These are phyloP conservation scores for Aspergillus costaricaensis DNA, from an alignment of 2,329 filamentous ascomycete species.

Conservation along the genomic window DNA sequence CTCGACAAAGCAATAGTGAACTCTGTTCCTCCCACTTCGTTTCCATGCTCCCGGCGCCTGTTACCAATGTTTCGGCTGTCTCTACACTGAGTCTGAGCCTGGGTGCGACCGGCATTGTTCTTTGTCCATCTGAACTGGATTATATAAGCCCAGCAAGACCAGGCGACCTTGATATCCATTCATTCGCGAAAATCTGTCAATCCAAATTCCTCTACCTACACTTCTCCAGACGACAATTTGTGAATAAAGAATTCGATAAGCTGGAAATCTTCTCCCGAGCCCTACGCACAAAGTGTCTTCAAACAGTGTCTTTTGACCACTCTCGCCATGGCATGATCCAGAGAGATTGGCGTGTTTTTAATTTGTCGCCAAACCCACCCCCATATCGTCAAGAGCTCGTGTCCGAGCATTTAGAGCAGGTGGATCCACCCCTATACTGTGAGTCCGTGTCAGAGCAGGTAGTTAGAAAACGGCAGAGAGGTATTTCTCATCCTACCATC, in stretches of 20 bases:
- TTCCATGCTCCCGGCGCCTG: constrained; percentile 15
- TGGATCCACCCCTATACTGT: constrained; percentile 20
- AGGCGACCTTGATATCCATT: constrained; percentile 12
- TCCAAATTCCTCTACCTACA: constrained; percentile 21
- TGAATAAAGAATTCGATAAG: constrained; percentile 16
- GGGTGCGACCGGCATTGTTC: constrained; percentile 15
- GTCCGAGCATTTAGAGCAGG: constrained; percentile 12
- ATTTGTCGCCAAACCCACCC: constrained; percentile 19
- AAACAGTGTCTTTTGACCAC: constrained; percentile 15
- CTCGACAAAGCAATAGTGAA: constrained; percentile 15
- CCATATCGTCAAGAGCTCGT: constrained; percentile 17
- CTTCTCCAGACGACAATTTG: constrained; percentile 22
- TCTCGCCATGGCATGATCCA: constrained; percentile 17
- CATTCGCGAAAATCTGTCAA: constrained; percentile 23
- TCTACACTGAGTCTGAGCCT: constrained; percentile 22
- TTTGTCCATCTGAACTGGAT: constrained; percentile 18
- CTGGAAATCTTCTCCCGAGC: constrained; percentile 17
- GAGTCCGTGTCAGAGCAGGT: constrained; percentile 10
- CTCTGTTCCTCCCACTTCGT: constrained; percentile 18
- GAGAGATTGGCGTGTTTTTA: constrained; percentile 21
- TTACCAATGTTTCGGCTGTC: constrained; percentile 19
- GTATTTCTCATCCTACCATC: constrained; percentile 16
- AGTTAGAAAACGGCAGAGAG: constrained; percentile 22
- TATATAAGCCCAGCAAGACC: constrained; percentile 15
- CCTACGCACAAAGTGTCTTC: constrained; percentile 15